A percentile compares a stretch with the other conserved stretches of the same genome.
Conservation (phyloP, 768 basidiomycete genomes). For the Cubamyces lactineus region DNA sequence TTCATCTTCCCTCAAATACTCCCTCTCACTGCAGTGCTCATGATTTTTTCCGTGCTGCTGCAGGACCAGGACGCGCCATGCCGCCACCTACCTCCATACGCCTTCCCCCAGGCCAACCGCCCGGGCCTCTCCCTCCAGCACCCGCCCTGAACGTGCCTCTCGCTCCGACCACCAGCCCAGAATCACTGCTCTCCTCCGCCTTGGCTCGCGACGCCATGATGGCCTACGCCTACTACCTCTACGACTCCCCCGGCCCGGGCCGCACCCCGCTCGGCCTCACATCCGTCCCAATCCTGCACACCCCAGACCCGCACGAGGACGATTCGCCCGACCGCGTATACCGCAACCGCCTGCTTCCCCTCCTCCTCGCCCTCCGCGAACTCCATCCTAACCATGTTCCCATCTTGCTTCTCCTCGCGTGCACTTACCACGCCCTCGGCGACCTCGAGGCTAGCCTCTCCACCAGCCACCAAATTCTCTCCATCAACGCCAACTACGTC, state of each 20-base stretch:
- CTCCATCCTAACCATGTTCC: conserved; percentile 40
- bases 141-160: neutral
- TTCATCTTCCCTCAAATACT: neutral
- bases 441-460: conserved; percentile 35
- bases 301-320: conserved; percentile 9
- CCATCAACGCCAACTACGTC: conserved; percentile 32
- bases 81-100: conserved; percentile 8
- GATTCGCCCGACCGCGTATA: conserved; percentile 27
- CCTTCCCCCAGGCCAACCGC: neutral
- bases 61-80: neutral
- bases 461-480: conserved; percentile 40
- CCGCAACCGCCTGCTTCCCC: conserved; percentile 35
- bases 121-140: neutral
- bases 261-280: conserved; percentile 17
- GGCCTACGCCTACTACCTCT: conserved; percentile 38
- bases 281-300: conserved; percentile 19
- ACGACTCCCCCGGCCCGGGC: conserved; percentile 25
- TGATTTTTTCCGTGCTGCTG: no score
- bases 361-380: conserved; percentile 37
- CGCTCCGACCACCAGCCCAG: conserved; percentile 16
- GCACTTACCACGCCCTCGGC: conserved; percentile 40
- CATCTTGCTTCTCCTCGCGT: conserved; percentile 40
- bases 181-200: conserved; percentile 31
- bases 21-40: neutral
- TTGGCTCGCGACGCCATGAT: conserved; percentile 39